These are phyloP conservation scores for Sporothrix pseudoabietina DNA, from an alignment of 2,329 filamentous ascomycete species.

Conservation along the genomic window DNA sequence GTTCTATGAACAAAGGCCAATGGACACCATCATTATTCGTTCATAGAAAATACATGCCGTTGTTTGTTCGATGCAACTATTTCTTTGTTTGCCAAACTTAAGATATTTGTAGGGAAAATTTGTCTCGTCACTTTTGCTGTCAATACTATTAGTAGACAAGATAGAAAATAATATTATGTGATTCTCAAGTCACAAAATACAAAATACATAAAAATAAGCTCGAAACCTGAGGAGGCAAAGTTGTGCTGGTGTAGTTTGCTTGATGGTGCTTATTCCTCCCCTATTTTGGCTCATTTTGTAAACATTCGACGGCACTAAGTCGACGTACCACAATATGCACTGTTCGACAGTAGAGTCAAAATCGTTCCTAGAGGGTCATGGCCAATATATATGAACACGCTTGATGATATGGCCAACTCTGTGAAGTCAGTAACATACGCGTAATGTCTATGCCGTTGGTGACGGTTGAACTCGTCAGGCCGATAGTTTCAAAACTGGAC, in stretches of 20 bases:
- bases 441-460: not conserved
- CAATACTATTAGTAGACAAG: too few relatives aligned
- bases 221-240: not conserved
- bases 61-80: not conserved
- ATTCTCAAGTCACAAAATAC: too few relatives aligned
- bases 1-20: conserved; percentile 40
- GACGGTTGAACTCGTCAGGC: not conserved
- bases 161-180: too few relatives aligned
- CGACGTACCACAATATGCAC: not conserved
- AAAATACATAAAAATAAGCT: too few relatives aligned
- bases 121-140: not conserved
- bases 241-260: not conserved
- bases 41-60: not conserved
- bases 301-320: not conserved
- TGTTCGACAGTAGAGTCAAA: not conserved
- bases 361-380: not conserved
- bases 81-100: not conserved
- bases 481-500: not conserved
- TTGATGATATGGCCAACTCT: not conserved
- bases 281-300: not conserved
- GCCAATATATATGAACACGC: not conserved
- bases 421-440: not conserved
- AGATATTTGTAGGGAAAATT: not conserved
- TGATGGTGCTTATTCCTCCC: not conserved
- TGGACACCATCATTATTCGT: not conserved